phyloP scores from a whole-genome alignment of 352 stramenopile species.

The Pythium graminicola region DNA sequence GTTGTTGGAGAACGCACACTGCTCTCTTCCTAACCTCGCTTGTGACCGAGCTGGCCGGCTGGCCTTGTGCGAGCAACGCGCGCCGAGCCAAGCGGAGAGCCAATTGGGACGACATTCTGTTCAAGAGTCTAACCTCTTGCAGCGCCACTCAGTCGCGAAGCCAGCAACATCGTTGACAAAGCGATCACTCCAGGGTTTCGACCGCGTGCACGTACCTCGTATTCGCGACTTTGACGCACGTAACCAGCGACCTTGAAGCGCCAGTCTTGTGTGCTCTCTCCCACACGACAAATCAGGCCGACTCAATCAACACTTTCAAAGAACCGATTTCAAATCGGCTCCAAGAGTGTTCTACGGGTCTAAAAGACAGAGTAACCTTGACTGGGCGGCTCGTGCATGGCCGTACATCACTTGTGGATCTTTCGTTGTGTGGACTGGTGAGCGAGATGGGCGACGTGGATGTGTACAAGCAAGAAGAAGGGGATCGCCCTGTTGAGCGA shows the following conservation, averaged over 20 bases:
- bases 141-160: conserved; percentile 7
- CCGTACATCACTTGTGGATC: too few species aligned
- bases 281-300: too few species aligned
- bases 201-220: too few species aligned
- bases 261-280: too few species aligned
- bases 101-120: conserved; percentile 18
- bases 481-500: conserved; percentile 65
- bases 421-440: background rate
- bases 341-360: too few species aligned
- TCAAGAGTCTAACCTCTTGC: conserved; percentile 6
- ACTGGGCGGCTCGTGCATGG: too few species aligned
- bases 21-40: conserved; percentile 11
- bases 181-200: too few species aligned
- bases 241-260: too few species aligned
- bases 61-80: conserved; percentile 2
- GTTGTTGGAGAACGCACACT: conserved; percentile 20
- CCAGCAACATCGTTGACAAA: background rate
- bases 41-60: conserved; percentile 1
- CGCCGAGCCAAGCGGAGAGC: conserved; percentile 7
- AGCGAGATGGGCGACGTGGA: conserved; percentile 46
- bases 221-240: too few species aligned
- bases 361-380: too few species aligned
- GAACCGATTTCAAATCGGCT: too few species aligned
- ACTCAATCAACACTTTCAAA: too few species aligned
- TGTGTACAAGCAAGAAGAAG: conserved; percentile 67